phyloP scores from a whole-genome alignment of 306 rosid species.

The Acacia melanoxylon region DNA sequence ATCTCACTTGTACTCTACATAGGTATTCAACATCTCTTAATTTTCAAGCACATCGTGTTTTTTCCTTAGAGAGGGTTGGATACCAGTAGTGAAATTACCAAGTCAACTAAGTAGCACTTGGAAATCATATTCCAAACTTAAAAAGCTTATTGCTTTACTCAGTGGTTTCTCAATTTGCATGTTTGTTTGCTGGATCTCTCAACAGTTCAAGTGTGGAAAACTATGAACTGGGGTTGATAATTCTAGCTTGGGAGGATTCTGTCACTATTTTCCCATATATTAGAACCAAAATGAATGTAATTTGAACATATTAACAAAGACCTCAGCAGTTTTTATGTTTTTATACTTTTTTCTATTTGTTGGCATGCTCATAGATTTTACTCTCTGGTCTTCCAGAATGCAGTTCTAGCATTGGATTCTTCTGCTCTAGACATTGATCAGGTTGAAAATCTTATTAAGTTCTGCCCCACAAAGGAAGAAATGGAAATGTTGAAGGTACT shows the following conservation, averaged over 20 bases:
- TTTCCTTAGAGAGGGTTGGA: neutral
- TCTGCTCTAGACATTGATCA: conserved; percentile 52
- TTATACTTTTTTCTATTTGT: neutral
- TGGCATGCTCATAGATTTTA: neutral
- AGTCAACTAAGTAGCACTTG: neutral
- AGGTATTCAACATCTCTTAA: neutral
- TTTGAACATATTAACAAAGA: neutral
- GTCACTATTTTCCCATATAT: conserved; percentile 9
- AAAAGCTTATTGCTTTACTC: neutral
- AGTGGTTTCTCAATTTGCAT: neutral
- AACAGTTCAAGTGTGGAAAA: neutral
- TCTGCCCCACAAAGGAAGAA: conserved; percentile 96
- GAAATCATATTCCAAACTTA: neutral
- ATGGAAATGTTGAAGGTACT: conserved; percentile 88
- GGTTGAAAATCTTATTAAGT: conserved; percentile 96
- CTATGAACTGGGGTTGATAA: neutral
- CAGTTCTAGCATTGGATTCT: conserved; percentile 53
- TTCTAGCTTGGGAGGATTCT: conserved; percentile 1
- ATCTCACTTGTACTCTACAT: neutral
- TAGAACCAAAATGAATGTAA: conserved; percentile 6
- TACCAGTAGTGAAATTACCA: neutral
- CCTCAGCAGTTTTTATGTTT: neutral
- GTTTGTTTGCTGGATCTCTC: neutral
- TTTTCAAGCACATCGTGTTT: neutral
- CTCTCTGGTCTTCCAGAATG: conserved; percentile 18